Base-by-base conservation (phyloP, 2,329 filamentous ascomycete species). In the Arthrobotrys conoides region DNA sequence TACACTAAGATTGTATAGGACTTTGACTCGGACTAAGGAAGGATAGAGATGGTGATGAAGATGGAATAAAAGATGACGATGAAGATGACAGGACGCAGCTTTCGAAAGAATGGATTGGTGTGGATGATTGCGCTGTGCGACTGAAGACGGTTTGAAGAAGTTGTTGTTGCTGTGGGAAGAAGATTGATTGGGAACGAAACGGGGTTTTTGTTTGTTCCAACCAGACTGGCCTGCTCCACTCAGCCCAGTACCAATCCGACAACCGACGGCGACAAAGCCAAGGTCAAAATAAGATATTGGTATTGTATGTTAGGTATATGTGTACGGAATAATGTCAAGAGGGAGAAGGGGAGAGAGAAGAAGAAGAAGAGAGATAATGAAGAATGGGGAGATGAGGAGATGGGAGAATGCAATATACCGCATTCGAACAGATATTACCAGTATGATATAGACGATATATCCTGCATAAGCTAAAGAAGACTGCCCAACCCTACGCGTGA, bases 81-180 rank as follows among this genome's bases (percentile, higher is more conserved):
- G 51, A 41, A 16, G 48, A 49, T 30, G 61, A 24, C 30, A n/a
- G n/a, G 44, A 51, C 24, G 22, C 59, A 5, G 30, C 12, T 36
- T 44, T 30, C 22, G 69, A 67, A 18, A 12, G n/a, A 67, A 16
- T 10, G 41, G 46, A 49, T 59, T 61, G 38, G 12, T 41, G 16
- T 24, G 6, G 3, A 30, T 30, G 48, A 30, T 16, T 12, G 63
- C 24, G 63, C 24, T n/a, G 49, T 36, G 46, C n/a, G 44, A 66
- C 33, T 36, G 36, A n/a, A 51, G 61, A 41, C 51, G 36, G 20
- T 22, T 61, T 27, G 48, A 49, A 30, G 5, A 24, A 6, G 49
- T 55, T 55, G 51, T 55, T 55, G 51, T 55, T 55, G 51, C 51
- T 55, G 51, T 55, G 71, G 53, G 22, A 48, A 49, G 55, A 66